phyloP scores from a whole-genome alignment of 1,284 basidiomycete species.

The Microbotryomycetes sp. region DNA sequence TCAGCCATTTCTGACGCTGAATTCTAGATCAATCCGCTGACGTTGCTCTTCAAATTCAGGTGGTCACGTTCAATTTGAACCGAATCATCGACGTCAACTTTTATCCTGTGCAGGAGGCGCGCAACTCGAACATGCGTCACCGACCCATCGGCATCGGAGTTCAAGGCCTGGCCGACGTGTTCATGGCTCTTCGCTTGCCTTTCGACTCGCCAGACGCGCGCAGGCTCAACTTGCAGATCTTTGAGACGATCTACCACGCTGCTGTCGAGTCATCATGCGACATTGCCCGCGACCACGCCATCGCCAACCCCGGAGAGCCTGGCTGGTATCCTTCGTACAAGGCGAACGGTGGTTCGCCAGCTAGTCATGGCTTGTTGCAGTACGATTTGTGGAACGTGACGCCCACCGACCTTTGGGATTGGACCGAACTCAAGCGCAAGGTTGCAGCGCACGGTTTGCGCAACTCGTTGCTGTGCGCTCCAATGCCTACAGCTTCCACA shows the following conservation, averaged over 20 bases:
- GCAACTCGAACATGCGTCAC: slow-evolving; percentile 92
- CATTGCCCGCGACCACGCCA: slow-evolving; percentile 53
- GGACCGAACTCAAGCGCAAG: slow-evolving; percentile 79
- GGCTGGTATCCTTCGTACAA: slow-evolving; percentile 88
- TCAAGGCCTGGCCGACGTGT: slow-evolving; percentile 95
- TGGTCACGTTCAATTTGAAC: slow-evolving; percentile 89
- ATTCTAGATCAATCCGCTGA: slow-evolving; percentile 49
- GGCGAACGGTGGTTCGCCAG: slow-evolving; percentile 64
- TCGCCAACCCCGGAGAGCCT: slow-evolving; percentile 47
- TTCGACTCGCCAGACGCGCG: slow-evolving; percentile 88
- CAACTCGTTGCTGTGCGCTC: slow-evolving; percentile 90
- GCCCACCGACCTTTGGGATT: slow-evolving; percentile 93
- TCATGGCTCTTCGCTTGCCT: slow-evolving; percentile 94
- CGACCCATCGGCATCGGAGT: slow-evolving; percentile 97
- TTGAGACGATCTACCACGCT: slow-evolving; percentile 98
- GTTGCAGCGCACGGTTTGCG: slow-evolving; percentile 80
- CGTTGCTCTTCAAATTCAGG: slow-evolving; percentile 69
- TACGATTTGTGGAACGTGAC: slow-evolving; percentile 93
- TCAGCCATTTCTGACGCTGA: slow-evolving; percentile 94
- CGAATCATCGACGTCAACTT: slow-evolving; percentile 85
- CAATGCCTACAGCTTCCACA: slow-evolving; percentile 98
- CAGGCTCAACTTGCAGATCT: slow-evolving; percentile 88
- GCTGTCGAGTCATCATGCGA: slow-evolving; percentile 89
- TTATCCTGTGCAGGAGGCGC: slow-evolving; percentile 88
- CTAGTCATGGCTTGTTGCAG: slow-evolving; percentile 80